Evolutionary conservation across 2,329 filamentous ascomycete species (phyloP), one percentile per base, ranked within the genome.

Genomic region (Pseudogymnoascus sp.): DNA sequence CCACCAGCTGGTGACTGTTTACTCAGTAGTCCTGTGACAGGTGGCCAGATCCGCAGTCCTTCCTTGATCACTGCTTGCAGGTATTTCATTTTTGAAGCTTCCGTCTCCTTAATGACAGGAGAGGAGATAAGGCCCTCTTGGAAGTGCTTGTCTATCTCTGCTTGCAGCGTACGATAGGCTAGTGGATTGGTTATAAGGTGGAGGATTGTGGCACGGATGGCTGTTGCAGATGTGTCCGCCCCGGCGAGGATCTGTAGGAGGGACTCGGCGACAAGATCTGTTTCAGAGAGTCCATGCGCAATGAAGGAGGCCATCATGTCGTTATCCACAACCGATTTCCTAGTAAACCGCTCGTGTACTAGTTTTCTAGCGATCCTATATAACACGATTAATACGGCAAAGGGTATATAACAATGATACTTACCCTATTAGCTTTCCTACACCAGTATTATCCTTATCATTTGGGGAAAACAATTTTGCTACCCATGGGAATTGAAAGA

Each of bases 211-310:
- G 78, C 75, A 2, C 84, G 79, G 8, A 87, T 78, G 1, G 78
- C 78, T 0, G 81, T 82, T 0, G 84, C 82, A 0, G 82, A 84
- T 0, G 82, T 85, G 65, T 86, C 84, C 0, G 82, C 82, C 3
- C 84, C 84, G 4, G 83, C 83, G 4, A 83, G 74, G 41, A 78
- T 78, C 53, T 61, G 68, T 62, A 68, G 22, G 1, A 50, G 53
- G 37, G 56, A 60, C 22, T 71, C 65, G 60, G 66, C 62, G n/a
- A 38, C 41, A 12, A 24, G 50, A 59, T 68, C 66, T 40, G 24
- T 63, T 50, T 66, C 60, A 60, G 65, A 24, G 16, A 71, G 37
- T 22, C 76, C 77, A 64, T 79, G 77, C 10, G 74, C 74, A 62
- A 83, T 76, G 68, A 83, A 83, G 0, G 79, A 78, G 4, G 76